Base-by-base conservation (phyloP, 768 basidiomycete genomes). In the Tephrocybe sp. region DNA sequence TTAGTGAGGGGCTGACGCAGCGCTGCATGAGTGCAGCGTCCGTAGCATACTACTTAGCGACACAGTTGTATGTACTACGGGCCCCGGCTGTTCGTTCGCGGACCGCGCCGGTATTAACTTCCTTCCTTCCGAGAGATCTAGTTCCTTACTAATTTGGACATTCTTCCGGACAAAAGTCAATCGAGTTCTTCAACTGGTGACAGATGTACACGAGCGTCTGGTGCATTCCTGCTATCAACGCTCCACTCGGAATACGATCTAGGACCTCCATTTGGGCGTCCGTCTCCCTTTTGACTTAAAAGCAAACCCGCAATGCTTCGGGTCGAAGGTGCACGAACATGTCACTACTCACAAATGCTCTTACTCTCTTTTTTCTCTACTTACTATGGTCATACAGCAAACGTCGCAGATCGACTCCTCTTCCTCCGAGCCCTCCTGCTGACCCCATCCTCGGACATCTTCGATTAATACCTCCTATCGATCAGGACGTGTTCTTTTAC, bases 391-490 rank as follows among this genome's bases (percentile, higher is more conserved):
- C 25, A 12, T 35, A 35, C 22, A 13, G 31, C 24, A 47, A 28
- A 19, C 49, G 31, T 12, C 42, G 34, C n/a, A 42, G 18, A 25
- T 26, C 42, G 9, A 18, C 28, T 4, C 51, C 51, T 36, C 27
- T 52, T 16, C 69, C 69, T 5, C 69, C 69, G 15, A 60, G 69
- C 13, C 71, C 68, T 6, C 69, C 68, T 11, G 53, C 61, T 6
- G 66, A 70, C 40, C 66, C 69, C 2, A 34, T 72, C 44, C 56
- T 72, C 15, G 71, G 71, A 12, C 69, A 72, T 50, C 52, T 67
- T 11, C 62, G 67, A 8, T 41, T 60, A 3, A 61, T 72, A 24
- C 70, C 68, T 13, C 22, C 57, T 1, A 47, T 16, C 35, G 45
- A 47, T 9, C 51, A 51, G 27, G 56, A 60, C 1, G 55, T 60